Percentiles rank a stretch among this genome's conserved stretches.
Evolutionary conservation across 192 early-diverging fungal genomes (phyloP).

Genomic region (Coemansia sp.): DNA sequence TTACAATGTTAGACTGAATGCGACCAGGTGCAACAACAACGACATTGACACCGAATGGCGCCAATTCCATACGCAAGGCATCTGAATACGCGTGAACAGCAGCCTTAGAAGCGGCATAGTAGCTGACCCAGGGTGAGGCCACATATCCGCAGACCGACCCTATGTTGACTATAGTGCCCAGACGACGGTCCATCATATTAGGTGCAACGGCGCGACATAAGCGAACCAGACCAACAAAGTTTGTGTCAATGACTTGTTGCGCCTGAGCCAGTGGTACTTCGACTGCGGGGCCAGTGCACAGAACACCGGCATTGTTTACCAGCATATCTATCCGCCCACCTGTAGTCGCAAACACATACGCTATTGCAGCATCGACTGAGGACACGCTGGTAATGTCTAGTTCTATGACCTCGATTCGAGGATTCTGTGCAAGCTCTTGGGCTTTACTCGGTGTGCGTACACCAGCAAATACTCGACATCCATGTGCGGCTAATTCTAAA

Average conservation of each 20-base stretch:
- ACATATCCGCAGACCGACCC: conserved; percentile 65
- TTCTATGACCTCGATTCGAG: conserved; percentile 1
- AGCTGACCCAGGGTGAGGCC: conserved; percentile 61
- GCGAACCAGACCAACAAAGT: conserved; percentile 58
- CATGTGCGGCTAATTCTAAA: conserved; percentile 25
- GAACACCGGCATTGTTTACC: too few relatives aligned
- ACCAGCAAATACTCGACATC: conserved; percentile 35
- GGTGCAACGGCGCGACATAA: conserved; percentile 57
- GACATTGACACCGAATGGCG: conserved; percentile 62
- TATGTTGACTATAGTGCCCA: conserved; percentile 63
- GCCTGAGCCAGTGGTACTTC: conserved; percentile 44
- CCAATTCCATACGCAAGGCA: conserved; percentile 61
- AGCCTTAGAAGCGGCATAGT: conserved; percentile 61
- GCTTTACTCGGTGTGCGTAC: conserved; percentile 15
- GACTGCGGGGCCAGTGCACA: conserved; percentile 52
- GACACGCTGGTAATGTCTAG: conserved; percentile 29
- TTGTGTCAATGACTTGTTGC: conserved; percentile 58
- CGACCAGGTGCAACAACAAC: conserved; percentile 62
- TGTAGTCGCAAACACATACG: conserved; percentile 5
- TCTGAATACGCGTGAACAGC: conserved; percentile 65
- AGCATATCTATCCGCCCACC: conserved; percentile 57
- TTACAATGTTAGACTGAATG: conserved; percentile 63
- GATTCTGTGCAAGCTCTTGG: not conserved
- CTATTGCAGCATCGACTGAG: conserved; percentile 15
- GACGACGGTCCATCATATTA: conserved; percentile 54